Conservation (phyloP, 2,329 filamentous ascomycete species). For the Aspergillus fijiensis region DNA sequence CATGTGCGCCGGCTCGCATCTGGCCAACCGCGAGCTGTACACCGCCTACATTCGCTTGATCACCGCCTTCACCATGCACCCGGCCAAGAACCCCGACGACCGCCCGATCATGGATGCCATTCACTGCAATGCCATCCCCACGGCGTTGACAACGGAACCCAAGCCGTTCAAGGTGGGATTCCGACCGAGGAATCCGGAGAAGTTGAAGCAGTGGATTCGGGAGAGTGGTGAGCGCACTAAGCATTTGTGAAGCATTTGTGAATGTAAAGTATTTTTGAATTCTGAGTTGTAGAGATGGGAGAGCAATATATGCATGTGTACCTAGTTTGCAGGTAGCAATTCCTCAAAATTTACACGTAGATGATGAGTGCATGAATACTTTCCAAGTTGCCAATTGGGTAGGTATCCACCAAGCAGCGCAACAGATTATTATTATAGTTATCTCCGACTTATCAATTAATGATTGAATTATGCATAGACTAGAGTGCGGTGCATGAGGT, state of each 20-base stretch:
- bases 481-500: too few species aligned
- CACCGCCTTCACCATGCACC: slow-evolving; percentile 57
- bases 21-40: slow-evolving; percentile 64
- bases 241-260: slow-evolving; percentile 47
- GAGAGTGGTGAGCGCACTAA: slow-evolving; percentile 55
- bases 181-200: slow-evolving; percentile 47
- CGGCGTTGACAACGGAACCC: slow-evolving; percentile 60
- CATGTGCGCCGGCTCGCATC: slow-evolving; percentile 64
- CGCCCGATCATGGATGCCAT: slow-evolving; percentile 57
- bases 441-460: too few species aligned
- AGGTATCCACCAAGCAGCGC: too few species aligned
- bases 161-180: slow-evolving; percentile 63
- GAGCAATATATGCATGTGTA: too few species aligned
- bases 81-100: slow-evolving; percentile 48
- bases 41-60: slow-evolving; percentile 61
- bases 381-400: too few species aligned
- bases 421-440: too few species aligned
- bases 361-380: too few species aligned
- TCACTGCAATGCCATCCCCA: slow-evolving; percentile 58
- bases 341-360: too few species aligned
- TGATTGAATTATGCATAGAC: too few species aligned
- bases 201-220: slow-evolving; percentile 54
- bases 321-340: too few species aligned
- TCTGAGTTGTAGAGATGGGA: too few species aligned
- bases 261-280: slow-evolving; percentile 1